Percentiles rank a stretch among this genome's conserved stretches.
Conservation (phyloP, 495 filamentous ascomycete species). For the Glarea lozoyensis region DNA sequence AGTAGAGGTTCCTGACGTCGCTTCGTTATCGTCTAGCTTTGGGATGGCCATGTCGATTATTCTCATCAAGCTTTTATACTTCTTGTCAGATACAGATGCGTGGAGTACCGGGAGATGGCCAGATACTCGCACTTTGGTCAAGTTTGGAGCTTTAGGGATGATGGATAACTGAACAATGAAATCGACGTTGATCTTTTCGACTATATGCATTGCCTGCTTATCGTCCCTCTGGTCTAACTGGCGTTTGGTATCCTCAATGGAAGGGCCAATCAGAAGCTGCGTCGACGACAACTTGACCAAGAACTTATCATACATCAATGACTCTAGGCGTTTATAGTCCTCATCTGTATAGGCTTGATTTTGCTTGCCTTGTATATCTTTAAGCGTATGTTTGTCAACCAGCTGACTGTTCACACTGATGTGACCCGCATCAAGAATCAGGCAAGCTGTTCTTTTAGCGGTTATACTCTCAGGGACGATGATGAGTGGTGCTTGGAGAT, state of each 20-base stretch:
- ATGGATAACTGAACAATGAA: constrained; percentile 90
- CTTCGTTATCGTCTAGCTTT: constrained; percentile 54
- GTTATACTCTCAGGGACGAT: constrained; percentile 93
- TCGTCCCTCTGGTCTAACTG: constrained; percentile 66
- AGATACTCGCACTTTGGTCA: constrained; percentile 86
- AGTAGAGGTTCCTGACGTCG: constrained; percentile 3
- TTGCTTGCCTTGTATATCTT: constrained; percentile 84
- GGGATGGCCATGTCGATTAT: constrained; percentile 93
- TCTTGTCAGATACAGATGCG: constrained; percentile 82
- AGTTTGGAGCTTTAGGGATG: constrained; percentile 82
- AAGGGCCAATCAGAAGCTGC: constrained; percentile 91
- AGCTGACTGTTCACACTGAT: constrained; percentile 88
- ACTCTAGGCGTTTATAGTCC: constrained; percentile 78
- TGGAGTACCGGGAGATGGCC: constrained; percentile 89
- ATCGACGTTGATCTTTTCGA: constrained; percentile 94
- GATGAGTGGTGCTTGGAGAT: constrained; percentile 90
- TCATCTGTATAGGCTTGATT: constrained; percentile 79
- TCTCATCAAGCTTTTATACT: constrained; percentile 95
- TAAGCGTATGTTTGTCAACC: constrained; percentile 80
- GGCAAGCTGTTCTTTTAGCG: constrained; percentile 64
- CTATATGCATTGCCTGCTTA: constrained; percentile 71
- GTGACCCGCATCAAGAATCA: constrained; percentile 95
- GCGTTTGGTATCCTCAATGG: constrained; percentile 79
- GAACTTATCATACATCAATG: constrained; percentile 94
- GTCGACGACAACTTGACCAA: constrained; percentile 84